Evolutionary conservation across 2,329 filamentous ascomycete species (phyloP), one percentile per base, ranked within the genome.

Genomic region (Trichoderma hamatum): DNA sequence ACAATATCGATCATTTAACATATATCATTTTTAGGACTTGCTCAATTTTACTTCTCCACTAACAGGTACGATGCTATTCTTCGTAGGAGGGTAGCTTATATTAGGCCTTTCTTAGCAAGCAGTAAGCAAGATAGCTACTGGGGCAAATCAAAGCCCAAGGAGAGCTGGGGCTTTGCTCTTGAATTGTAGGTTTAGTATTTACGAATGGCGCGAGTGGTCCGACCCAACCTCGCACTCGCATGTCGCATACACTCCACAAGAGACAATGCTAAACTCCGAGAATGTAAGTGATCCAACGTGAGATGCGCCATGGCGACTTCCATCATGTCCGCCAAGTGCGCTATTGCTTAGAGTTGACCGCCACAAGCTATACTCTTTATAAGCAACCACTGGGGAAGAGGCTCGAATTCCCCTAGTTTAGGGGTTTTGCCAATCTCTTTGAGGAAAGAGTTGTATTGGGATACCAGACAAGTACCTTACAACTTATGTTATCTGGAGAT

Each of bases 231-330:
- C 19, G 6, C 16, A n/a, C 19, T 43, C 39, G 19, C 39, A 43
- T 43, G 19, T 19, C 10, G 36, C 16, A 39, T 39, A 19, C 6
- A 39, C 5, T 6, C 16, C 16, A 43, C 39, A 43, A n/a, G 3
- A 43, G 39, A n/a, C 7, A 43, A 43, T 10, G 4, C 2, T 6
- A 3, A 16, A 5, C 14, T 39, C 34, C 51, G 19, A 21, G 14
- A 2, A 24, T n/a, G n/a, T 36, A 26, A 14, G 34, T 16, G 51
- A 26, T 65, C 62, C 34, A 65, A 65, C 62, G 62, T 65, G 51
- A 65, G 62, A 65, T 26, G 24, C 62, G 4, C 34, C 52, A 56
- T n/a, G 52, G 52, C 7, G 13, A 11, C 32, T 21, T 43, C 36
- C 16, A 34, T 3, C n/a, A 30, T 16, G 7, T 55, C 24, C 24